A percentile compares a stretch with the other conserved stretches of the same genome.
Evolutionary conservation across 495 filamentous ascomycete species (phyloP).

Genomic region (Thermothielavioides terrestris): DNA sequence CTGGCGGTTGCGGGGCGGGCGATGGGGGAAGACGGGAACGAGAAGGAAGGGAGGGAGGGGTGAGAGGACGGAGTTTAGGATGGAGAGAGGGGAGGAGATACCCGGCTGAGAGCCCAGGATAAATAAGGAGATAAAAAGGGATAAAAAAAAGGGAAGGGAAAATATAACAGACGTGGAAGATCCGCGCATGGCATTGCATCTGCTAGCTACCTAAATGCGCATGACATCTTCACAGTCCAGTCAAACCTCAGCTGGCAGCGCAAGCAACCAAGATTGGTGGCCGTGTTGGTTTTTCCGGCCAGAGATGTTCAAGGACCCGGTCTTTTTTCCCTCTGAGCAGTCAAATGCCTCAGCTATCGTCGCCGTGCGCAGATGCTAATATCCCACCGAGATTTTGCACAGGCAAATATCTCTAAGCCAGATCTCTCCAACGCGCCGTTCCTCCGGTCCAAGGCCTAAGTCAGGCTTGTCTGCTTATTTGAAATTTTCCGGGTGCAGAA

Average conservation of each 20-base stretch:
- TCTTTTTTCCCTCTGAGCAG: background rate
- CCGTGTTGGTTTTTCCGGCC: background rate
- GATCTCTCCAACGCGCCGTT: background rate
- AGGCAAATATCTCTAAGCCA: too few species aligned
- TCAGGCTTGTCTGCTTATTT: constrained; percentile 6
- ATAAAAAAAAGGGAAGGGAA: too few species aligned
- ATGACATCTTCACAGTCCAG: background rate
- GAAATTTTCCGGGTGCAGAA: constrained; percentile 61
- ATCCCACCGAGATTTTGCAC: too few species aligned
- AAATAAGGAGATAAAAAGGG: background rate
- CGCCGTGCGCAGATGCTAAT: too few species aligned
- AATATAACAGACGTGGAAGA: too few species aligned
- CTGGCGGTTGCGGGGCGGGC: constrained; percentile 12
- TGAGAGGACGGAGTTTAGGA: background rate
- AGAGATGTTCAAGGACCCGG: background rate
- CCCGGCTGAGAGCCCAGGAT: background rate
- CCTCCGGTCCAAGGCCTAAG: background rate
- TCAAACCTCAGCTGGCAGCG: background rate
- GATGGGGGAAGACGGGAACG: background rate
- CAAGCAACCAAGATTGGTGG: background rate
- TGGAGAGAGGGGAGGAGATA: background rate
- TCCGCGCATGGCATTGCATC: background rate
- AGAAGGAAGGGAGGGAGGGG: background rate
- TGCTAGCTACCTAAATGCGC: background rate
- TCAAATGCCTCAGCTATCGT: background rate